These are phyloP conservation scores for Nepenthes mirabilis DNA, from an alignment of 148 eudicot genomes.

Conservation along the genomic window DNA sequence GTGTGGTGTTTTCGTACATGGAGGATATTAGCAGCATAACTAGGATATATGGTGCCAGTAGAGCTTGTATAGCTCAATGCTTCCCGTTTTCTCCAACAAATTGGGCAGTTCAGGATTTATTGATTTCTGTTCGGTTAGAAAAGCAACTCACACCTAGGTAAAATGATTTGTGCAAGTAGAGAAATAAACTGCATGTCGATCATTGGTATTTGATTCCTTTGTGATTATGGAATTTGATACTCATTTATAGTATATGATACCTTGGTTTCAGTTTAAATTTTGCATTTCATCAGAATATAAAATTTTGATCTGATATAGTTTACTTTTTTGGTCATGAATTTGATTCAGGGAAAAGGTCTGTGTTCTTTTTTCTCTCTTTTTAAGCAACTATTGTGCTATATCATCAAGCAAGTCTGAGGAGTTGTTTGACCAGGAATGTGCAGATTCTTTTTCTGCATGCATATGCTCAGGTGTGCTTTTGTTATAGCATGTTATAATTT, in stretches of 20 bases:
- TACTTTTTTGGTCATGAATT: slow-evolving; percentile 2
- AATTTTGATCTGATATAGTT: slow-evolving; percentile 1
- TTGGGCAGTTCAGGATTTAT: slow-evolving; percentile 22
- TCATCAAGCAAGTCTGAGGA: slow-evolving; percentile 16
- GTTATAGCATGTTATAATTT: neutral
- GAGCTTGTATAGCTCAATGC: slow-evolving; percentile 25
- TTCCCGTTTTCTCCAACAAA: slow-evolving; percentile 18
- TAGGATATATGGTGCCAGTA: slow-evolving; percentile 34
- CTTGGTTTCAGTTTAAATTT: neutral
- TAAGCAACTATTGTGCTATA: slow-evolving; percentile 28
- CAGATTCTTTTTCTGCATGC: slow-evolving; percentile 29
- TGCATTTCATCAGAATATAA: neutral
- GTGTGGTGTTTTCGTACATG: slow-evolving; percentile 38
- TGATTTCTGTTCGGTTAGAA: slow-evolving; percentile 28
- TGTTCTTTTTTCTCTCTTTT: slow-evolving; percentile 44
- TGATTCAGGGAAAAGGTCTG: slow-evolving; percentile 56
- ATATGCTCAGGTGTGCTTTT: slow-evolving; percentile 39
- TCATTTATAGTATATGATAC: no score
- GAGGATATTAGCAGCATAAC: slow-evolving; percentile 35
- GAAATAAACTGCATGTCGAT: neutral
- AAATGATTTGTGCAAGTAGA: slow-evolving; percentile 10
- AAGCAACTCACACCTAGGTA: slow-evolving; percentile 49
- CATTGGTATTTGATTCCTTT: neutral
- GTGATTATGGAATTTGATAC: no score
- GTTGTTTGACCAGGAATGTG: slow-evolving; percentile 9